Percentiles rank a stretch among this genome's conserved stretches.
Conservation (phyloP, 305 asterid species). For the Salvia sclarea region DNA sequence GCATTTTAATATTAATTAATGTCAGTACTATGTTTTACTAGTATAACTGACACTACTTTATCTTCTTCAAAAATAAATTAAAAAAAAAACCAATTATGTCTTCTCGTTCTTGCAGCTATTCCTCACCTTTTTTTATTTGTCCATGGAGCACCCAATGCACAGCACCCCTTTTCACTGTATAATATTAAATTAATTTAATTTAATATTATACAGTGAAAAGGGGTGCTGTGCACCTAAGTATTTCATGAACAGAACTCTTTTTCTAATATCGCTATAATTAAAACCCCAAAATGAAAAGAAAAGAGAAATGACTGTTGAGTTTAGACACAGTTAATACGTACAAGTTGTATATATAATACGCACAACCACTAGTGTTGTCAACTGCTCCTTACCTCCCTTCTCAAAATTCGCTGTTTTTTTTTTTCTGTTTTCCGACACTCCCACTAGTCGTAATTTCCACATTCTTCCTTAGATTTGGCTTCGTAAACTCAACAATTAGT, state of each 20-base stretch:
- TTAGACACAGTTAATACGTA: constrained; percentile 28
- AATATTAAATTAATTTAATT: too few species aligned
- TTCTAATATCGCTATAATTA: neutral
- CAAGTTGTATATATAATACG: constrained; percentile 20
- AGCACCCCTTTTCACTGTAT: too few species aligned
- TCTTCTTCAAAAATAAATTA: neutral
- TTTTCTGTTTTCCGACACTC: constrained; percentile 38
- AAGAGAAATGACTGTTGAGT: constrained; percentile 19
- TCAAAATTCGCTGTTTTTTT: constrained; percentile 20
- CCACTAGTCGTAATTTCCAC: constrained; percentile 32
- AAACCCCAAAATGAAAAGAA: neutral
- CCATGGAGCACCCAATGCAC: too few species aligned
- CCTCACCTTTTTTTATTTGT: constrained; percentile 31
- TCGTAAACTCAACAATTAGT: constrained; percentile 25
- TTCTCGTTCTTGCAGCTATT: constrained; percentile 17
- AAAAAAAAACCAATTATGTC: constrained; percentile 7
- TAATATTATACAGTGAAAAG: too few species aligned
- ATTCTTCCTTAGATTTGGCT: constrained; percentile 27
- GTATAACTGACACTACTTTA: neutral
- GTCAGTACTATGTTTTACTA: neutral
- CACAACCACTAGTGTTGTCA: constrained; percentile 33
- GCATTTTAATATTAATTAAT: constrained; percentile 18
- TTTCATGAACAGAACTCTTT: too few species aligned
- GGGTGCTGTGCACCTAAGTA: too few species aligned
- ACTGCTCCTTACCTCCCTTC: constrained; percentile 35